phyloP scores from a whole-genome alignment of 768 basidiomycete species.

The Termitomyces sp. region DNA sequence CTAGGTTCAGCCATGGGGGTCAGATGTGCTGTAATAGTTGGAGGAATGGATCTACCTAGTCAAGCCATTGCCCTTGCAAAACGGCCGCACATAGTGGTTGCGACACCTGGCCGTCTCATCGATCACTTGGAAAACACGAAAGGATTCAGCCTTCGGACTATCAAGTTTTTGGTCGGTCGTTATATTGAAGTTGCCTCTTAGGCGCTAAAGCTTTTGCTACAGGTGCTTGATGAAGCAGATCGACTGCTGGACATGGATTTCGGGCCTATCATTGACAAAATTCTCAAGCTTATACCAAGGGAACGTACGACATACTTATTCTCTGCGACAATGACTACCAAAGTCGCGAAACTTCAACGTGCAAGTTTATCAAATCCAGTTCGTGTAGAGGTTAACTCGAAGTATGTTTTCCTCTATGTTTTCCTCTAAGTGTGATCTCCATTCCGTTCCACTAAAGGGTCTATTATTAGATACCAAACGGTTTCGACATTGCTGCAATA shows the following conservation, averaged over 20 bases:
- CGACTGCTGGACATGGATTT: slow-evolving; percentile 96
- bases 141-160: slow-evolving; percentile 81
- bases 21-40: slow-evolving; percentile 88
- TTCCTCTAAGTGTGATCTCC: neutral
- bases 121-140: slow-evolving; percentile 98
- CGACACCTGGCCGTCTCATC: slow-evolving; percentile 89
- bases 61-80: slow-evolving; percentile 93
- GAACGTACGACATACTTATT: slow-evolving; percentile 95
- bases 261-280: slow-evolving; percentile 92
- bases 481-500: slow-evolving; percentile 94
- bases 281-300: slow-evolving; percentile 90
- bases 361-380: slow-evolving; percentile 94
- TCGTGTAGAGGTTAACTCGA: slow-evolving; percentile 87
- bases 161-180: slow-evolving; percentile 80
- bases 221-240: slow-evolving; percentile 99
- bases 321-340: slow-evolving; percentile 98
- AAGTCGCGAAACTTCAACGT: slow-evolving; percentile 93
- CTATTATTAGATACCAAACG: slow-evolving; percentile 84
- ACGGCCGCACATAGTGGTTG: slow-evolving; percentile 91
- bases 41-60: slow-evolving; percentile 88
- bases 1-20: slow-evolving; percentile 92
- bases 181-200: neutral
- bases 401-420: slow-evolving; percentile 72
- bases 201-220: neutral
- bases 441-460: neutral